These are phyloP conservation scores for Ceratocystis destructans DNA, from an alignment of 2,329 filamentous ascomycete genomes.

Conservation along the genomic window DNA sequence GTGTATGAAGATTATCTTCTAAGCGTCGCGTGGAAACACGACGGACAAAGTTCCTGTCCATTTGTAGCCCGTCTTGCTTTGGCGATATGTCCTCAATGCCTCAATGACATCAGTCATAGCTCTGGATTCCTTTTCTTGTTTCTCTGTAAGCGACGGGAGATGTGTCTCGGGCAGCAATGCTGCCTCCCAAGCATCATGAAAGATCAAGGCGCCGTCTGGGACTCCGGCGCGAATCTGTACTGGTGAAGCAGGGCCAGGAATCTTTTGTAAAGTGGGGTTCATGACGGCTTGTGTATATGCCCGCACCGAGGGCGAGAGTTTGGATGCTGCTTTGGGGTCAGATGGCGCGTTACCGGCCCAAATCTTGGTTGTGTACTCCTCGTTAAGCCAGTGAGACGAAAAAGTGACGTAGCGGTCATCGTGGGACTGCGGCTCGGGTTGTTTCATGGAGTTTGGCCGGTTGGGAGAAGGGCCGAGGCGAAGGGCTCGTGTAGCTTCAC, in stretches of 20 bases:
- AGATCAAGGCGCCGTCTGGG: constrained; percentile 34
- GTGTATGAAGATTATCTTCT: background rate
- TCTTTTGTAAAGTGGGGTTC: constrained; percentile 24
- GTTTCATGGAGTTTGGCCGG: constrained; percentile 3
- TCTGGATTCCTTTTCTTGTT: constrained; percentile 8
- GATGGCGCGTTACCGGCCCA: constrained; percentile 25
- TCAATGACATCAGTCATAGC: constrained; percentile 12
- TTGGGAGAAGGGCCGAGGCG: constrained; percentile 16
- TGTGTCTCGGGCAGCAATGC: constrained; percentile 29
- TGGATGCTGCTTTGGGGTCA: background rate
- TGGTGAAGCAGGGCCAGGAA: constrained; percentile 36
- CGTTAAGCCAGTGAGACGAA: constrained; percentile 23
- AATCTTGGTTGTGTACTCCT: constrained; percentile 24
- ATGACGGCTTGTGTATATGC: constrained; percentile 27
- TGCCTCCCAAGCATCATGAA: constrained; percentile 39
- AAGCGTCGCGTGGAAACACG: constrained; percentile 2
- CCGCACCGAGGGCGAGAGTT: constrained; percentile 14
- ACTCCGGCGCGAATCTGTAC: constrained; percentile 38
- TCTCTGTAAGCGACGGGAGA: background rate
- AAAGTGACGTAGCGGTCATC: constrained; percentile 17
- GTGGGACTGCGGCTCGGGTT: constrained; percentile 5
- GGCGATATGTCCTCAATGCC: background rate
- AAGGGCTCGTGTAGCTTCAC: constrained; percentile 12
- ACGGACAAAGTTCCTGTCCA: constrained; percentile 12
- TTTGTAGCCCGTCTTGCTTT: background rate